Evolutionary conservation across 106 monocot genomes (phyloP).

Genomic region (Dendrobium officinale): DNA sequence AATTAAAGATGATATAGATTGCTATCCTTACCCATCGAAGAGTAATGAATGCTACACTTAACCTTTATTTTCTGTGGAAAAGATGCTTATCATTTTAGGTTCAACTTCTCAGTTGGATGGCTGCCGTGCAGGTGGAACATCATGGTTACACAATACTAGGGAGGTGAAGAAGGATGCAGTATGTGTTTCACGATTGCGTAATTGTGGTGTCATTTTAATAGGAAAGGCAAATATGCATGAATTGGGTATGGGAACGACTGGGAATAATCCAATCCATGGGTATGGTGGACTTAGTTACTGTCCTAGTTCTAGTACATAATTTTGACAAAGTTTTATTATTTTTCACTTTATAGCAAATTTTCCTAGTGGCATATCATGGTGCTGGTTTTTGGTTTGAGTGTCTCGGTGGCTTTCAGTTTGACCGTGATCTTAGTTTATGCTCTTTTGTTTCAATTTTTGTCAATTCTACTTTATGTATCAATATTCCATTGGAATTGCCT

Average conservation of each 20-base stretch:
- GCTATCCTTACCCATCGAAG: constrained; percentile 78
- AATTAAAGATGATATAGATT: constrained; percentile 96
- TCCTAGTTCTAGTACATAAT: not conserved
- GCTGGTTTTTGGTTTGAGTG: not conserved
- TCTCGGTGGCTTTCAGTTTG: not conserved
- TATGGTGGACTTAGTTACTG: constrained; percentile 14
- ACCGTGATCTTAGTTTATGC: not conserved
- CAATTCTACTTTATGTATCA: not conserved
- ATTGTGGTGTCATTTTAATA: constrained; percentile 80
- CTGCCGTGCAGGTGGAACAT: constrained; percentile 59
- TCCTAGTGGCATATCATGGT: not conserved
- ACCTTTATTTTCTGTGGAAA: not conserved
- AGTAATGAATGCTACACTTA: constrained; percentile 26
- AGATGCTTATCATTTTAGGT: not conserved
- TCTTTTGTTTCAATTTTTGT: not conserved
- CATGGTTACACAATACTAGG: constrained; percentile 60
- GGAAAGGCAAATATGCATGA: constrained; percentile 99
- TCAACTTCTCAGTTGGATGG: constrained; percentile 7
- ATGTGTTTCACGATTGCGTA: constrained; percentile 82
- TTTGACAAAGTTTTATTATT: not conserved
- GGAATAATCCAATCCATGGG: constrained; percentile 97
- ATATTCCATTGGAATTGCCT: not conserved
- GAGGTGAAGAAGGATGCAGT: constrained; percentile 73
- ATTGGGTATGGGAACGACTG: constrained; percentile 86
- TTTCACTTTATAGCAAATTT: not conserved